Conservation (phyloP, 768 basidiomycete genomes). For the Termitomyces titanicus region DNA sequence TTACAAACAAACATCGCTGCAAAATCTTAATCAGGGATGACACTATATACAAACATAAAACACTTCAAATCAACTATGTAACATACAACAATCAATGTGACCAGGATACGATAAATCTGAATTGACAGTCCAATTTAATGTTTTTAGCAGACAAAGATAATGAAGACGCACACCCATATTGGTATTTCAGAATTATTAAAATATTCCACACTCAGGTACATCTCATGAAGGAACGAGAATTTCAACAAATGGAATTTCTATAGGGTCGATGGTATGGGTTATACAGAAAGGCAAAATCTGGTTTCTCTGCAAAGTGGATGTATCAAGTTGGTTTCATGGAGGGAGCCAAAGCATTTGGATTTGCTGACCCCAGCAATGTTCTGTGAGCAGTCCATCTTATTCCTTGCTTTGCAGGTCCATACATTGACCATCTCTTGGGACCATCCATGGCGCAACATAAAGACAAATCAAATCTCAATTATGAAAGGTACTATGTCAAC, state of each 20-base stretch:
- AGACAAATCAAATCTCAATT: not conserved
- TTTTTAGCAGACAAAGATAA: conserved; percentile 2
- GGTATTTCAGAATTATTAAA: not conserved
- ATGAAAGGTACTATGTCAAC: conserved; percentile 15
- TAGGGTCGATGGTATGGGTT: conserved; percentile 15
- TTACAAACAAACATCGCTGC: conserved; percentile 9
- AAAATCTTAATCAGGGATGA: conserved; percentile 16
- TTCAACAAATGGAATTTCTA: not conserved
- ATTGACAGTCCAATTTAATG: conserved; percentile 10
- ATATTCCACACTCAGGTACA: not conserved
- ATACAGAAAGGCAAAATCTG: conserved; percentile 9
- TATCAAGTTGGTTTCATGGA: conserved; percentile 22
- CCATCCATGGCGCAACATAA: conserved; percentile 8
- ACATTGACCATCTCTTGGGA: conserved; percentile 19
- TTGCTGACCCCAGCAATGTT: conserved; percentile 27
- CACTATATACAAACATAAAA: conserved; percentile 18
- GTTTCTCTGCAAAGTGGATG: conserved; percentile 10
- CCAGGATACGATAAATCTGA: conserved; percentile 35
- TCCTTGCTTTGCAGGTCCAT: conserved; percentile 6
- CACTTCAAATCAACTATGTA: conserved; percentile 32
- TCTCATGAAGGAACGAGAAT: not conserved
- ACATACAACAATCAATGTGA: conserved; percentile 30
- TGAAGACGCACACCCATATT: conserved; percentile 1
- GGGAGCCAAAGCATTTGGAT: conserved; percentile 24
- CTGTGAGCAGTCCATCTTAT: conserved; percentile 31